Evolutionary conservation across 2,329 filamentous ascomycete species (phyloP).

Genomic region (Microdochium paspali): DNA sequence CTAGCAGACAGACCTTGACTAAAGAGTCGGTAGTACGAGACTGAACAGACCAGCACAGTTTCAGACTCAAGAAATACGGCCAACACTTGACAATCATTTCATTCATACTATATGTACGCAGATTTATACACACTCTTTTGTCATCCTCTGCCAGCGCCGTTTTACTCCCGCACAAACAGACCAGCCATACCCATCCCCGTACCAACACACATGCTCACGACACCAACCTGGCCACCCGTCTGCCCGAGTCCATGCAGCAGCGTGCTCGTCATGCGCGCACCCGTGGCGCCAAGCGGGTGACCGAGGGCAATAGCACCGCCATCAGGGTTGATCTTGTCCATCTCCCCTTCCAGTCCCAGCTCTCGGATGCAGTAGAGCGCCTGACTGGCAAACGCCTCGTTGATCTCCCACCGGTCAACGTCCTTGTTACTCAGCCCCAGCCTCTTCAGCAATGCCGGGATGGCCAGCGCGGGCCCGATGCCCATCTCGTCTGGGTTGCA

Average conservation of each 20-base stretch:
- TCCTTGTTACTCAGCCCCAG: constrained; percentile 59
- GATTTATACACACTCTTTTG: neutral
- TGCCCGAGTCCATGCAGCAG: constrained; percentile 57
- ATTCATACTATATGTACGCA: too few relatives aligned
- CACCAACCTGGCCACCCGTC: constrained; percentile 66
- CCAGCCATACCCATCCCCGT: constrained; percentile 73
- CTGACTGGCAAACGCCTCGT: constrained; percentile 69
- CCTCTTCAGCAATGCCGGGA: constrained; percentile 68
- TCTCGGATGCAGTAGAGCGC: constrained; percentile 62
- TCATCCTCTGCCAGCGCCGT: neutral
- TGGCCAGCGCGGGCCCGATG: constrained; percentile 75
- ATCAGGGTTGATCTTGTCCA: constrained; percentile 75
- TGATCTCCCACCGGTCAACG: constrained; percentile 85
- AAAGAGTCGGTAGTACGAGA: too few relatives aligned
- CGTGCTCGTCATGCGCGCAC: constrained; percentile 70
- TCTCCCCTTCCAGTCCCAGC: constrained; percentile 54
- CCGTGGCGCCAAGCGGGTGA: constrained; percentile 84
- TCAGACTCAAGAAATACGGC: too few relatives aligned
- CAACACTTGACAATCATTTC: too few relatives aligned
- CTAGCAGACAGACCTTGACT: too few relatives aligned
- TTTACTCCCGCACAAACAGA: constrained; percentile 54
- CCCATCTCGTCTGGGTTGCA: constrained; percentile 92
- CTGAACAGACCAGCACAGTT: too few relatives aligned
- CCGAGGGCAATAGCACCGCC: constrained; percentile 92
- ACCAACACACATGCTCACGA: constrained; percentile 85